These are phyloP conservation scores for Ustilago sp. DNA, from an alignment of 1,284 basidiomycete genomes.

Conservation along the genomic window DNA sequence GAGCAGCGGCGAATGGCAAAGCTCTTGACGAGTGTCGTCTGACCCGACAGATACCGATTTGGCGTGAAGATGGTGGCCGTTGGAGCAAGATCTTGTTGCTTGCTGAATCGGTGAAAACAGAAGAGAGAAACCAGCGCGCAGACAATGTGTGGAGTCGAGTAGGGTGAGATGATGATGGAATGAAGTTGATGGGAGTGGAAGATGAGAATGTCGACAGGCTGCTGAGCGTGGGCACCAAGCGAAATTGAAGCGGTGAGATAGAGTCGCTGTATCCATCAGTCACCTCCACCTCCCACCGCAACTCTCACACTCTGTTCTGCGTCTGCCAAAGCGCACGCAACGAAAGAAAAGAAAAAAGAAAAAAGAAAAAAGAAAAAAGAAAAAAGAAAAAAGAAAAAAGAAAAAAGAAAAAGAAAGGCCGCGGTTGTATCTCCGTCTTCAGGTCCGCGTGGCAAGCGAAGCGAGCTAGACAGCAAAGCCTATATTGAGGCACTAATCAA, in stretches of 20 bases:
- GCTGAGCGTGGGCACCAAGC: slow-evolving; percentile 1
- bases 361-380: neutral
- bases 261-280: slow-evolving; percentile 9
- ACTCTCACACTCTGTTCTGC: neutral
- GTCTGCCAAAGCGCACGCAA: slow-evolving; percentile 1
- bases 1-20: neutral
- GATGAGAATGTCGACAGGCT: neutral
- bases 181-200: neutral
- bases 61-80: too few relatives aligned
- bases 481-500: neutral
- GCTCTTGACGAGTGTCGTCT: slow-evolving; percentile 7
- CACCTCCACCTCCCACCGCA: neutral
- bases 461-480: neutral
- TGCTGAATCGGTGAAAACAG: neutral
- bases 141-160: neutral
- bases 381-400: neutral
- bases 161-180: slow-evolving; percentile 1
- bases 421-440: neutral
- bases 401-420: neutral
- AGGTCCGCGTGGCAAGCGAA: neutral
- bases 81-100: neutral
- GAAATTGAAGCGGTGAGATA: slow-evolving; percentile 4
- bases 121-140: too few relatives aligned
- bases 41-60: neutral
- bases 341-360: neutral